These are phyloP conservation scores for Aspergillus hiratsukae DNA, from an alignment of 2,329 filamentous ascomycete species.

Conservation along the genomic window DNA sequence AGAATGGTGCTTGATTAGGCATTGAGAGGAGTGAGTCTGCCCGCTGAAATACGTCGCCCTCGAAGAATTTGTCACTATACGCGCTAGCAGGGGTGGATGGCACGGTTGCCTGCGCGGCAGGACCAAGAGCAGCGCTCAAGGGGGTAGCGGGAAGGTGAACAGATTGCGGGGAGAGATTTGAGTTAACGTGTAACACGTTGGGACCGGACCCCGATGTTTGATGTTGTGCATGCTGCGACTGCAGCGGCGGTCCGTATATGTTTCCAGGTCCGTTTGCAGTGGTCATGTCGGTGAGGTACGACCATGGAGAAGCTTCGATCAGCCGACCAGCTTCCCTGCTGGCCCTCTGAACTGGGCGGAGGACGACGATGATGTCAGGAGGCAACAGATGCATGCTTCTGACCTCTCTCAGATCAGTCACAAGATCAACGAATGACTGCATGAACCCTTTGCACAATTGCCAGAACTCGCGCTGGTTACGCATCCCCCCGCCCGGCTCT, in stretches of 20 bases:
- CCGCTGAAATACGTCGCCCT: slow-evolving; percentile 47
- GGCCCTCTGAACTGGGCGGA: slow-evolving; percentile 75
- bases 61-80: slow-evolving; percentile 46
- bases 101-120: slow-evolving; percentile 84
- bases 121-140: slow-evolving; percentile 80
- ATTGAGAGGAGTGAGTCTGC: slow-evolving; percentile 46
- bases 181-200: slow-evolving; percentile 21
- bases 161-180: slow-evolving; percentile 44
- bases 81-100: slow-evolving; percentile 55
- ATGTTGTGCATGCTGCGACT: slow-evolving; percentile 28
- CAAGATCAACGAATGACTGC: slow-evolving; percentile 45
- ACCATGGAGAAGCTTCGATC: slow-evolving; percentile 64
- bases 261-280: slow-evolving; percentile 26
- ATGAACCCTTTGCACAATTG: slow-evolving; percentile 62
- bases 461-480: slow-evolving; percentile 58
- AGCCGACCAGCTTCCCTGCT: slow-evolving; percentile 74
- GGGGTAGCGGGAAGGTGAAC: slow-evolving; percentile 75
- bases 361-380: slow-evolving; percentile 65
- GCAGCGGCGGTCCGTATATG: slow-evolving; percentile 34
- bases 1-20: slow-evolving; percentile 39
- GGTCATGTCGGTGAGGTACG: slow-evolving; percentile 48
- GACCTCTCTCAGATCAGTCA: slow-evolving; percentile 45
- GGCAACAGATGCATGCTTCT: slow-evolving; percentile 48
- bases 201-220: slow-evolving; percentile 27
- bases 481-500: slow-evolving; percentile 67